Percentiles rank a stretch among this genome's conserved stretches.
Evolutionary conservation across 352 stramenopile species (phyloP).

Genomic region (Phytophthora idaei): DNA sequence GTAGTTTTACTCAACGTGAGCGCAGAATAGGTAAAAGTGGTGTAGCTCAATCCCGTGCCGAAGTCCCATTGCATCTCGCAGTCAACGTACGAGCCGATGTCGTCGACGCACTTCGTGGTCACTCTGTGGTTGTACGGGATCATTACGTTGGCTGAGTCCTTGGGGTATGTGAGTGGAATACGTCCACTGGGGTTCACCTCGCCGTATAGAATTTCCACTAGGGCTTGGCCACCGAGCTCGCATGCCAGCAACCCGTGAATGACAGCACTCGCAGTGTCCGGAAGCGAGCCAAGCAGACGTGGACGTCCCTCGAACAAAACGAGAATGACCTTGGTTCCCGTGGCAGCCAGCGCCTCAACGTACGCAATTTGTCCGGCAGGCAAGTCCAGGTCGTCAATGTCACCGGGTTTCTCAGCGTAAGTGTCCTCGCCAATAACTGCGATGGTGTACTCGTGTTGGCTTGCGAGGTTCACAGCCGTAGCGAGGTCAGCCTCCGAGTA

Average conservation of each 20-base stretch:
- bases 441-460: constrained; percentile 66
- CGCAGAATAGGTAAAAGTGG: constrained; percentile 59
- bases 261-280: constrained; percentile 58
- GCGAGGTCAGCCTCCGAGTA: constrained; percentile 51
- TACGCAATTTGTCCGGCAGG: constrained; percentile 75
- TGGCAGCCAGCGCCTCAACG: constrained; percentile 61
- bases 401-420: constrained; percentile 88
- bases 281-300: constrained; percentile 61
- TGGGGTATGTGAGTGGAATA: constrained; percentile 85
- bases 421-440: constrained; percentile 76
- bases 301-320: constrained; percentile 82
- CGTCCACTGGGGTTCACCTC: constrained; percentile 81
- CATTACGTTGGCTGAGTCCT: constrained; percentile 61
- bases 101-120: constrained; percentile 49
- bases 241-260: constrained; percentile 80
- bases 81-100: constrained; percentile 28
- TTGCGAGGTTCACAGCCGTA: constrained; percentile 57
- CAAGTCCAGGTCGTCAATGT: constrained; percentile 81
- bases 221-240: constrained; percentile 76
- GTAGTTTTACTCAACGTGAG: constrained; percentile 49
- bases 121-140: constrained; percentile 83
- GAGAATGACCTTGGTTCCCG: constrained; percentile 81
- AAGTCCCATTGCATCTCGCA: constrained; percentile 79
- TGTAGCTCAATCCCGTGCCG: constrained; percentile 73
- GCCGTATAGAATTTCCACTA: constrained; percentile 85